phyloP scores from a whole-genome alignment of 1,139 yeast genomes.

The Taiozyma sp. region DNA sequence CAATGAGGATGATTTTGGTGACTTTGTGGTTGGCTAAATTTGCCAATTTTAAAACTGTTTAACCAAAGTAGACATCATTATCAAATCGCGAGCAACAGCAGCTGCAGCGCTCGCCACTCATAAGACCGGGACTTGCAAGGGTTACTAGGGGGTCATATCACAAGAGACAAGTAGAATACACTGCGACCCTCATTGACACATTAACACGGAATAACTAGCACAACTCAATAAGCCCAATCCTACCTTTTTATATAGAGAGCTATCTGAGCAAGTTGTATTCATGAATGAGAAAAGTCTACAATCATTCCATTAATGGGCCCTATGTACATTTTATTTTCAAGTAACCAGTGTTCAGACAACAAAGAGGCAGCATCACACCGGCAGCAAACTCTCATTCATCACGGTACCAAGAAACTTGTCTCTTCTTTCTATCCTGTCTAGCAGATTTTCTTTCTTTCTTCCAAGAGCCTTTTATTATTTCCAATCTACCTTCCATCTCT shows the following conservation, averaged over 20 bases:
- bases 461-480: constrained; percentile 44
- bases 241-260: not conserved
- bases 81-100: too few relatives aligned
- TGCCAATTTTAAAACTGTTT: too few relatives aligned
- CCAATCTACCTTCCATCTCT: constrained; percentile 42
- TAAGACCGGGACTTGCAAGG: too few relatives aligned
- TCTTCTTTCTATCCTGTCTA: constrained; percentile 45
- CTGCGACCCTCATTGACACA: too few relatives aligned
- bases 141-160: too few relatives aligned
- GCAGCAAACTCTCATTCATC: constrained; percentile 36
- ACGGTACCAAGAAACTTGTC: constrained; percentile 56
- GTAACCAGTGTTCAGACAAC: not conserved
- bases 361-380: not conserved
- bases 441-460: constrained; percentile 54
- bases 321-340: not conserved
- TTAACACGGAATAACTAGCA: not conserved
- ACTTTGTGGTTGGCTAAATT: constrained; percentile 27
- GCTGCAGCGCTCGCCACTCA: too few relatives aligned
- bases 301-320: not conserved
- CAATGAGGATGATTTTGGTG: constrained; percentile 37
- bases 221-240: not conserved
- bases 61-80: too few relatives aligned
- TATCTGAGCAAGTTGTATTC: not conserved
- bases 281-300: not conserved
- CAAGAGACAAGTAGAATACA: too few relatives aligned